Conservation (phyloP, 495 filamentous ascomycete species). For the Penicillium crystallinum region DNA sequence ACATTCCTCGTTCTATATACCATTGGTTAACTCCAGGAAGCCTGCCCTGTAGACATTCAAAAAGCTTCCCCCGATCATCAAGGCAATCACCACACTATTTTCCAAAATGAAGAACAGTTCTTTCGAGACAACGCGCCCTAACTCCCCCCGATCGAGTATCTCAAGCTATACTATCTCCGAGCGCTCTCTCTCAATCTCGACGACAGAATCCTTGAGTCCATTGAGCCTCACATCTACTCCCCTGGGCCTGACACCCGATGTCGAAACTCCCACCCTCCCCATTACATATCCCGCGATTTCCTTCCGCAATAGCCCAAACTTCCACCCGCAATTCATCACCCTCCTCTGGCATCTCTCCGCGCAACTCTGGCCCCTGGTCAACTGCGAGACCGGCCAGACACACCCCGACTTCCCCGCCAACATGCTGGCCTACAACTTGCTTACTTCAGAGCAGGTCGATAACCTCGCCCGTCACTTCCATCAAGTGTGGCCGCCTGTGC, state of each 20-base stretch:
- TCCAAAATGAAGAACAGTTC: not conserved
- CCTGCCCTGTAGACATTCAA: not conserved
- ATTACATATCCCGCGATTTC: not conserved
- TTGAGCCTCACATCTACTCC: not conserved
- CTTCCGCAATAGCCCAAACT: slow-evolving; percentile 5
- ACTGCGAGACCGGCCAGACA: slow-evolving; percentile 47
- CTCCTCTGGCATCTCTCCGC: slow-evolving; percentile 30
- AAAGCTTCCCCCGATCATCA: not conserved
- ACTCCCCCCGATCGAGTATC: not conserved
- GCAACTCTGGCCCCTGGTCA: slow-evolving; percentile 36
- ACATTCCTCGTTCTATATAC: too few species aligned
- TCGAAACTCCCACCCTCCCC: not conserved
- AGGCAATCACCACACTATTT: not conserved
- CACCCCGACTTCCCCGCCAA: slow-evolving; percentile 64
- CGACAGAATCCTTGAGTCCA: not conserved
- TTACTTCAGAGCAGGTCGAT: slow-evolving; percentile 67
- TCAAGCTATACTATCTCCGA: not conserved
- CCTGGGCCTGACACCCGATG: not conserved
- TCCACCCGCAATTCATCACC: slow-evolving; percentile 17
- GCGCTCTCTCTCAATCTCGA: not conserved
- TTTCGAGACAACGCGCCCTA: not conserved
- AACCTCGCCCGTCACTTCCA: slow-evolving; percentile 69
- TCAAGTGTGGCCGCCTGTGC: slow-evolving; percentile 54
- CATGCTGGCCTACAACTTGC: slow-evolving; percentile 66
- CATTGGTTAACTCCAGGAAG: too few species aligned